Conservation (phyloP, 257 asterid genomes). For the Coffea eugenioides region DNA sequence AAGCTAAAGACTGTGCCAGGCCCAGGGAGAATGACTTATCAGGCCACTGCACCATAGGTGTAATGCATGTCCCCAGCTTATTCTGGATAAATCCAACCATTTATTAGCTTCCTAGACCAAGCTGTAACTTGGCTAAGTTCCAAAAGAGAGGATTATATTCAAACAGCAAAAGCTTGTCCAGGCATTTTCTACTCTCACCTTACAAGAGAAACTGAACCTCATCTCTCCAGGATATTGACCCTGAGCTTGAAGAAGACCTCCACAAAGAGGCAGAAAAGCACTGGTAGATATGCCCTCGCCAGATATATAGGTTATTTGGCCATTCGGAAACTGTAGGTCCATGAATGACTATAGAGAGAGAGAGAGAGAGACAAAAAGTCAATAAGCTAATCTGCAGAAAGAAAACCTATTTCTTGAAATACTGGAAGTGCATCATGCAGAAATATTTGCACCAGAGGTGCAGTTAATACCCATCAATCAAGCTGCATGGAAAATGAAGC, state of each 20-base stretch:
- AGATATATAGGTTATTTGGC: conserved; percentile 84
- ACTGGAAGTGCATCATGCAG: neutral
- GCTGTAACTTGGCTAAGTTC: neutral
- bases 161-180: conserved; percentile 1
- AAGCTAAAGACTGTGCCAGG: conserved; percentile 83
- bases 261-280: conserved; percentile 79
- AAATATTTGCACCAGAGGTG: neutral
- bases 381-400: neutral
- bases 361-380: neutral
- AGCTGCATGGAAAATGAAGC: neutral
- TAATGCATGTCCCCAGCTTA: conserved; percentile 85
- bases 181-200: conserved; percentile 43
- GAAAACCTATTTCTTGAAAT: neutral
- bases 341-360: conserved; percentile 71
- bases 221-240: conserved; percentile 98
- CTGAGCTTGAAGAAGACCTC: conserved; percentile 95
- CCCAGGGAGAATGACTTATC: conserved; percentile 85
- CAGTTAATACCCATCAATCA: neutral
- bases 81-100: conserved; percentile 45
- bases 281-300: conserved; percentile 95
- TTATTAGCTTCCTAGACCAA: neutral
- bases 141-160: conserved; percentile 1
- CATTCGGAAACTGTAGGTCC: conserved; percentile 98
- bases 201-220: conserved; percentile 93
- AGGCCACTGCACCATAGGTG: conserved; percentile 86